Conservation (phyloP, 139 green algal genomes). For the Volvox reticuliferus region DNA sequence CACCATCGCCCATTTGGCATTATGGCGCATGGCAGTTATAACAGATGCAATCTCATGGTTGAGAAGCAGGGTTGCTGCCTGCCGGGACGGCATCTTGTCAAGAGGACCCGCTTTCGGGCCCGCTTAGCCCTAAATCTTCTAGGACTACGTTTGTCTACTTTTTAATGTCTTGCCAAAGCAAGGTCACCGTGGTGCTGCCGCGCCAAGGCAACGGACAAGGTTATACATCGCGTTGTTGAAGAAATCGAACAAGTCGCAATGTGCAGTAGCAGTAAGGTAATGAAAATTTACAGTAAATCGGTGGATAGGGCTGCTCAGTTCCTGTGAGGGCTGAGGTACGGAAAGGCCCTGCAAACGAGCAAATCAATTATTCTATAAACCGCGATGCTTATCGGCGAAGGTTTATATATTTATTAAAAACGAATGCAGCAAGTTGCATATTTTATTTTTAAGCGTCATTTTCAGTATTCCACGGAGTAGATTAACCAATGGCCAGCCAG, state of each 20-base stretch:
- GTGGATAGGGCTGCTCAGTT: too few relatives aligned
- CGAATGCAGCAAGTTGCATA: too few relatives aligned
- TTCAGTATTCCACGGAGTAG: background rate
- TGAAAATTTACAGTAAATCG: too few relatives aligned
- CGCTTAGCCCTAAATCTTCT: background rate
- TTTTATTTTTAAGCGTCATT: too few relatives aligned
- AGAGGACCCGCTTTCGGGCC: background rate
- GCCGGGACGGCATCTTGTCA: slow-evolving; percentile 5
- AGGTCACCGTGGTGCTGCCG: background rate
- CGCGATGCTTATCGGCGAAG: too few relatives aligned
- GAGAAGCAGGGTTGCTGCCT: slow-evolving; percentile 72
- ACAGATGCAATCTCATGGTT: slow-evolving; percentile 85
- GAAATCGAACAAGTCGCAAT: too few relatives aligned
- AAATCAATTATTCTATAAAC: too few relatives aligned
- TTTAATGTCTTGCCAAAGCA: background rate
- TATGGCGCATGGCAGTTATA: slow-evolving; percentile 88
- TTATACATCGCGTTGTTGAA: background rate
- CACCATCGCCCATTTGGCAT: slow-evolving; percentile 80
- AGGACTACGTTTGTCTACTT: background rate
- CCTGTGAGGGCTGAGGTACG: too few relatives aligned
- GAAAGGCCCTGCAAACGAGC: too few relatives aligned
- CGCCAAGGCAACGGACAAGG: background rate
- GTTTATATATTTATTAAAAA: too few relatives aligned
- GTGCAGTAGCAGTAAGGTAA: too few relatives aligned
- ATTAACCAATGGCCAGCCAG: background rate